These are phyloP conservation scores for Thalassiosira profunda DNA, from an alignment of 108 stramenopile species.

Conservation along the genomic window DNA sequence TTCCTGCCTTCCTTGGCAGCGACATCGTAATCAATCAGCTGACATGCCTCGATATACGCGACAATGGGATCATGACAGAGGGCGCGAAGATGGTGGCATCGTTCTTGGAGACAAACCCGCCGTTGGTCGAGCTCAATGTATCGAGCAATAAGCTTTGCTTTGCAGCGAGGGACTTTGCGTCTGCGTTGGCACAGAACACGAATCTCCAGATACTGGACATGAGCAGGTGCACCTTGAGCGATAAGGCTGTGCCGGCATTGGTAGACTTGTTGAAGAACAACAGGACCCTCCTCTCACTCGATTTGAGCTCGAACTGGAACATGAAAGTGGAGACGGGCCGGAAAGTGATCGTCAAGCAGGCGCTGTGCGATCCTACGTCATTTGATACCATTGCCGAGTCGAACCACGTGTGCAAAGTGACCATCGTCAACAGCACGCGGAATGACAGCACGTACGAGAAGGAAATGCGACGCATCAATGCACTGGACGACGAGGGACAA, in stretches of 20 bases:
- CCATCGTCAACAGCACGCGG: background rate
- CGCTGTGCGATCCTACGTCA: background rate
- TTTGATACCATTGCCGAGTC: background rate
- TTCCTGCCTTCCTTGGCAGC: too few species aligned
- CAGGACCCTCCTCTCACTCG: slow-evolving; percentile 4
- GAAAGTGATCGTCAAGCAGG: background rate
- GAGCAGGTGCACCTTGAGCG: background rate
- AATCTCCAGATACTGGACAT: slow-evolving; percentile 16
- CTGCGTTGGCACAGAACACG: slow-evolving; percentile 5
- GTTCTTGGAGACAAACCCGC: slow-evolving; percentile 5
- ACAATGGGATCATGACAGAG: background rate
- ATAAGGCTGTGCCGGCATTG: background rate
- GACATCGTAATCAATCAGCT: too few species aligned
- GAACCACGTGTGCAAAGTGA: background rate
- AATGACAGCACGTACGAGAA: background rate
- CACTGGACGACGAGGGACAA: slow-evolving; percentile 6
- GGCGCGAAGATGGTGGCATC: background rate
- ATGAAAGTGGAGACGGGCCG: background rate
- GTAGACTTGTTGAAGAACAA: slow-evolving; percentile 22
- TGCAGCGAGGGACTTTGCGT: too few species aligned
- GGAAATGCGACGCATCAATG: slow-evolving; percentile 1
- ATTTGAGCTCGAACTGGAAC: background rate
- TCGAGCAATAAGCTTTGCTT: too few species aligned
- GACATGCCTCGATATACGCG: slow-evolving; percentile 9
- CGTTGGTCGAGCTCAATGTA: background rate